Base-by-base conservation (phyloP, 2,329 filamentous ascomycete genomes). In the Teratosphaeria viscida region DNA sequence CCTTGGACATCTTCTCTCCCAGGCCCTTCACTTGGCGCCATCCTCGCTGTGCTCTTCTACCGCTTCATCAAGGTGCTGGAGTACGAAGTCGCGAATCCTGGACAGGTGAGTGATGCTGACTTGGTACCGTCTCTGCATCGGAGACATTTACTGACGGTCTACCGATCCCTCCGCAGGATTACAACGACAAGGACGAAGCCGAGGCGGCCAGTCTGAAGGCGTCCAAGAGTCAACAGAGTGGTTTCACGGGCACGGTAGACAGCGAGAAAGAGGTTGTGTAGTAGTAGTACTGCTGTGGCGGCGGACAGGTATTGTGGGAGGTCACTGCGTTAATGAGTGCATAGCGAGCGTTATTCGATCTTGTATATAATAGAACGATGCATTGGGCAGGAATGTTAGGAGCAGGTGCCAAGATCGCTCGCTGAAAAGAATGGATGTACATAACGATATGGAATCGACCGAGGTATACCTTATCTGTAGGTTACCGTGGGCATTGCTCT, bases 11-110 rank as follows among this genome's bases (percentile, higher is more conserved):
- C 16, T 43, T 14, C 37, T 43, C 11, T 56, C 8, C 10, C 35
- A 56, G 57, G 54, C 39, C 57, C 57, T 2, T 47, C 57, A 5
- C 43, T 60, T 11, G 59, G 59, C 26, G 52, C 59, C 12, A 52
- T 61, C 26, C 39, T 76, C 19, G 74, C 75, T 1, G 73, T 66
- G 12, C 71, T 61, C 3, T 73, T 76, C 62, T 77, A 76, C 54
- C 70, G 66, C 53, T 71, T 76, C 43, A 72, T 76, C 59, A 76
- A 74, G 64, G 63, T 67, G 16, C 69, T 74, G 14, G 74, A 76
- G 57, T 76, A 76, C 55, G 66, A 76, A 64, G 75, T 73, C n/a
- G 73, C 74, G 7, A 76, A 77, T 54, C 73, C 73, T 1, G 63
- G 61, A 1, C 64, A 67, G 56, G 65, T 12, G 11, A 39, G 29